phyloP scores from a whole-genome alignment of 2,329 filamentous ascomycete genomes.

The Coniochaeta sp. region DNA sequence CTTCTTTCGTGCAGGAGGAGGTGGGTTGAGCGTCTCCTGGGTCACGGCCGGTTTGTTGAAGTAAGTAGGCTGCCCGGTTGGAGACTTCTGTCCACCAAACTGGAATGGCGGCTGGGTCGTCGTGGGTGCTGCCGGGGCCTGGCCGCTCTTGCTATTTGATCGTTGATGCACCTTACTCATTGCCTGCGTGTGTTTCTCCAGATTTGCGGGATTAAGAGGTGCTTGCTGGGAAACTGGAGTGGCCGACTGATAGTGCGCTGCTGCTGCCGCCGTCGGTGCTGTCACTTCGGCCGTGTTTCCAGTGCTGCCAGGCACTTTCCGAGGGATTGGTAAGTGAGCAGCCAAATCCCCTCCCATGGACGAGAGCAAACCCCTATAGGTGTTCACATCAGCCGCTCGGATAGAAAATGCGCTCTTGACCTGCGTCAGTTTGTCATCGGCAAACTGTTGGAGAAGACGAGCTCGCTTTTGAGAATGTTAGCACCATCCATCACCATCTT shows the following conservation, averaged over 20 bases:
- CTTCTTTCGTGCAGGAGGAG: slow-evolving; percentile 44
- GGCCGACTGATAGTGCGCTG: slow-evolving; percentile 15
- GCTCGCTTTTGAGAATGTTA: slow-evolving; percentile 31
- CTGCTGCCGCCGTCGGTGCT: slow-evolving; percentile 18
- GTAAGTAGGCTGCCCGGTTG: slow-evolving; percentile 52
- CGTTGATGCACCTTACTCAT: slow-evolving; percentile 39
- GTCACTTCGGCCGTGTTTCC: slow-evolving; percentile 6
- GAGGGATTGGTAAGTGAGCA: slow-evolving; percentile 12
- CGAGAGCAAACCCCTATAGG: slow-evolving; percentile 37
- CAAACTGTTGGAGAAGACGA: slow-evolving; percentile 46
- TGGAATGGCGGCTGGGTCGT: slow-evolving; percentile 49
- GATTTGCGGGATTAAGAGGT: slow-evolving; percentile 35
- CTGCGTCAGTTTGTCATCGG: slow-evolving; percentile 36
- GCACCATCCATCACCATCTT: neutral
- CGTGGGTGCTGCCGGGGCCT: slow-evolving; percentile 50
- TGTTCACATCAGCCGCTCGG: slow-evolving; percentile 41
- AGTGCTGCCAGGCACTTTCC: slow-evolving; percentile 4
- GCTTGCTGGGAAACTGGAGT: slow-evolving; percentile 16
- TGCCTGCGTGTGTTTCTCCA: slow-evolving; percentile 44
- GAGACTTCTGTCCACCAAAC: slow-evolving; percentile 44
- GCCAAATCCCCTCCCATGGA: slow-evolving; percentile 43
- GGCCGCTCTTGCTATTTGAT: slow-evolving; percentile 35
- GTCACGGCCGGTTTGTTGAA: slow-evolving; percentile 44
- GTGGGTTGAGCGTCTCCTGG: slow-evolving; percentile 45
- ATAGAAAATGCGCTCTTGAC: slow-evolving; percentile 46